Percentiles rank a stretch among this genome's conserved stretches.
phyloP scores from a whole-genome alignment of 371 early-diverging fungal genomes.

The Haplosporangium sp. region DNA sequence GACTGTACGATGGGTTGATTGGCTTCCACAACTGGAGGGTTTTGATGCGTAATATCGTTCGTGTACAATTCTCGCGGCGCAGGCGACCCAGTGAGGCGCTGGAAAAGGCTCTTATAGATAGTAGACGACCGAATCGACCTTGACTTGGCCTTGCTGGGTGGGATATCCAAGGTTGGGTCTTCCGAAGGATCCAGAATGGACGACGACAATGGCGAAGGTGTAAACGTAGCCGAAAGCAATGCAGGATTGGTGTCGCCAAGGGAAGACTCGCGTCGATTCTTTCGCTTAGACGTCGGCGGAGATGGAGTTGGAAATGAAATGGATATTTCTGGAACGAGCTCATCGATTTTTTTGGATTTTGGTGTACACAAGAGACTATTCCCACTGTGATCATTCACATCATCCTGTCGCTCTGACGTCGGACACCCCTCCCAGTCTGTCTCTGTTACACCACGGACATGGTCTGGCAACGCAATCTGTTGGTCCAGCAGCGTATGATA shows the following conservation, averaged over 20 bases:
- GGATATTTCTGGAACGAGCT: conserved; percentile 29
- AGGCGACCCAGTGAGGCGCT: not conserved
- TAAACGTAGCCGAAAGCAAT: conserved; percentile 10
- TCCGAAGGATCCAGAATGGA: too few species aligned
- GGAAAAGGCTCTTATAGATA: conserved; percentile 8
- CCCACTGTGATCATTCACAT: too few species aligned
- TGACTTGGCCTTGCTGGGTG: not conserved
- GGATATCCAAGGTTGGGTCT: not conserved
- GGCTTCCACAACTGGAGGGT: too few species aligned
- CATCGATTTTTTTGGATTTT: not conserved
- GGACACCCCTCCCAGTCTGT: too few species aligned
- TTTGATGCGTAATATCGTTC: too few species aligned
- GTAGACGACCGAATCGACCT: not conserved
- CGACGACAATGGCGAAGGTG: conserved; percentile 21
- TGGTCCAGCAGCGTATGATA: not conserved
- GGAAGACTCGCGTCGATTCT: conserved; percentile 17
- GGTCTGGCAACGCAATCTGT: too few species aligned
- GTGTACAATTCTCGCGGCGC: too few species aligned
- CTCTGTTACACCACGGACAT: too few species aligned
- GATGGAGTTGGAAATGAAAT: conserved; percentile 32
- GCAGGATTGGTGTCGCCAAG: not conserved
- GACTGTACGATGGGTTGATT: not conserved
- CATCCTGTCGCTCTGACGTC: too few species aligned
- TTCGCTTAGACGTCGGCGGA: conserved; percentile 11
- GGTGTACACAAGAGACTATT: not conserved